phyloP scores from a whole-genome alignment of 192 early-diverging fungal species.

The Mortierella antarctica region DNA sequence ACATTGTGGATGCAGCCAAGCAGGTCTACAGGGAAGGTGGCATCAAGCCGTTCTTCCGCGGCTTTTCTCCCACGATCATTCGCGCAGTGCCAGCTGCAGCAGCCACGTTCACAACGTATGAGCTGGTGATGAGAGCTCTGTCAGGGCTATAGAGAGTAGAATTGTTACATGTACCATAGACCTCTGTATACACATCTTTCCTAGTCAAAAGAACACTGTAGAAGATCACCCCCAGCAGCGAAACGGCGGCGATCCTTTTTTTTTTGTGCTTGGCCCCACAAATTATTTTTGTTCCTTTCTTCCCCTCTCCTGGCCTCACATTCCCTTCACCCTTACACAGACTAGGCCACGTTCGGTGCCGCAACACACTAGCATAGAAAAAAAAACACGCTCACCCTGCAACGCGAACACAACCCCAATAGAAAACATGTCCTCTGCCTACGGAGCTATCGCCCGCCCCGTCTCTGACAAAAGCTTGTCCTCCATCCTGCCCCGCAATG shows the following conservation, averaged over 20 bases:
- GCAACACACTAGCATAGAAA: not conserved
- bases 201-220: not conserved
- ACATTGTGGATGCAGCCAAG: constrained; percentile 65
- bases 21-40: constrained; percentile 69
- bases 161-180: constrained; percentile 6
- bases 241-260: too few relatives aligned
- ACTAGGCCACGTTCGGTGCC: too few relatives aligned
- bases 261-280: too few relatives aligned
- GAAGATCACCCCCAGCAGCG: not conserved
- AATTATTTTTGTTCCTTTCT: not conserved
- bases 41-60: constrained; percentile 69
- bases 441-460: constrained; percentile 40
- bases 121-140: constrained; percentile 65
- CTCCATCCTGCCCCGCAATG: constrained; percentile 33
- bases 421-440: constrained; percentile 51
- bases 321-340: not conserved
- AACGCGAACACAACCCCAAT: not conserved
- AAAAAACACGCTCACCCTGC: not conserved
- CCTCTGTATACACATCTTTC: not conserved
- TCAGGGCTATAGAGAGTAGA: constrained; percentile 2
- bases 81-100: constrained; percentile 81
- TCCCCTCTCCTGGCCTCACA: not conserved
- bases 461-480: constrained; percentile 24
- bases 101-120: constrained; percentile 82
- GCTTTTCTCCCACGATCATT: constrained; percentile 68